Base-by-base conservation (phyloP, 2,329 filamentous ascomycete species). In the Sarocladium oryzae region DNA sequence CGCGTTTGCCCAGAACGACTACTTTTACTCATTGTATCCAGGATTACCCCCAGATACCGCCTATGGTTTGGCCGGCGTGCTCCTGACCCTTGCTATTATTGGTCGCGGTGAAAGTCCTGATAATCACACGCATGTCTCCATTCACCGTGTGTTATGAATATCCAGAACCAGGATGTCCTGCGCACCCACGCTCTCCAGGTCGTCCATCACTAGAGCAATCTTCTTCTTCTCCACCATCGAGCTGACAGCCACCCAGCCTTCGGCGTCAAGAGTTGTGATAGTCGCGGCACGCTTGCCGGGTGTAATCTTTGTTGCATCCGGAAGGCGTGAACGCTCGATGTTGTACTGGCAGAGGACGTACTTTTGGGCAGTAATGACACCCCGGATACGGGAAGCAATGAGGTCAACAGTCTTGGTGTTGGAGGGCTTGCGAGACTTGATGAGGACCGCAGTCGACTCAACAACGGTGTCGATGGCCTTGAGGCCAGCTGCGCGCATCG, bases 301-400 rank as follows among this genome's bases (percentile, higher is more conserved):
- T 0, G 93, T 96, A 65, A 97, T 88, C 59, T 79, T 79, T 43
- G 78, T 81, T 8, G 88, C 91, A 28, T 75, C 72, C 7, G 75
- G 63, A 52, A 99, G 80, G 51, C 81, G 79, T 45, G 70, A 66
- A 55, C 91, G 83, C 59, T 88, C 79, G 53, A 97, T 82, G 71
- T 99, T 99, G 78, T 97, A 99, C 65, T 95, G 90, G 75, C 93
- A 97, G 26, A 97, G 81, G 24, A 97, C 89, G 65, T 88, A 97
- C 69, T 84, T 86, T 72, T 99, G 89, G 9, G 93, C 93, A 37
- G 89, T 92, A 64, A 99, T 97, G 56, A 99, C 91, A 68, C 93
- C 93, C 54, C 82, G 81, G 63, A 99, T 96, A 61, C 93, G 84
- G 10, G 86, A 85, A 24, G 87, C 81, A 63, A 99, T 95, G 52